Evolutionary conservation across 768 basidiomycete species (phyloP).

Genomic region (Ramaria sp.): DNA sequence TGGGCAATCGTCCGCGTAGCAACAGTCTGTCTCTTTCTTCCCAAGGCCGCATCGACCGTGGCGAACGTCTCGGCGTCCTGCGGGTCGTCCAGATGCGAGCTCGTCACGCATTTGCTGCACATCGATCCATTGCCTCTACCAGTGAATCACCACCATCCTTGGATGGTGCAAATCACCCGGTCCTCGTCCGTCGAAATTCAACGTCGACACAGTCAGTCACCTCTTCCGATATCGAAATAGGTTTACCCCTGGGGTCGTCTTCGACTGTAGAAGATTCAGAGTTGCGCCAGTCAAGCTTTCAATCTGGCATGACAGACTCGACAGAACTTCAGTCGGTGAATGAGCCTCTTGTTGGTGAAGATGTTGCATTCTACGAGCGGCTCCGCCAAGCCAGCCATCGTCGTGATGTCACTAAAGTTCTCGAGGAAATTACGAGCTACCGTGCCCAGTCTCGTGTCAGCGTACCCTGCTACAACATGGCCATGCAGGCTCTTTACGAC

Average conservation of each 20-base stretch:
- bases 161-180: conserved; percentile 17
- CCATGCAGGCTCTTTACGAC: conserved; percentile 40
- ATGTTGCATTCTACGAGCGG: neutral
- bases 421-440: conserved; percentile 1
- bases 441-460: conserved; percentile 14
- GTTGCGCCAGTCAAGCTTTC: neutral
- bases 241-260: conserved; percentile 5
- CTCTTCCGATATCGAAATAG: neutral
- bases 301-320: neutral
- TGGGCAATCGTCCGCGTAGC: conserved; percentile 36
- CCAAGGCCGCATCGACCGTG: conserved; percentile 27
- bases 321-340: neutral
- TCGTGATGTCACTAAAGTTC: neutral
- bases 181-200: conserved; percentile 38
- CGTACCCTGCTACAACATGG: conserved; percentile 49
- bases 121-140: conserved; percentile 14
- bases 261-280: neutral
- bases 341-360: neutral
- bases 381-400: neutral
- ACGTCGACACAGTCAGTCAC: conserved; percentile 12
- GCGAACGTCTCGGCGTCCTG: conserved; percentile 40
- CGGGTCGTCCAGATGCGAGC: conserved; percentile 48
- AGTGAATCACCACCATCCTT: conserved; percentile 13
- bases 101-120: conserved; percentile 41
- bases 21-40: conserved; percentile 45